phyloP scores from a whole-genome alignment of 345 rosid species.

The Anastatica hierochuntica region DNA sequence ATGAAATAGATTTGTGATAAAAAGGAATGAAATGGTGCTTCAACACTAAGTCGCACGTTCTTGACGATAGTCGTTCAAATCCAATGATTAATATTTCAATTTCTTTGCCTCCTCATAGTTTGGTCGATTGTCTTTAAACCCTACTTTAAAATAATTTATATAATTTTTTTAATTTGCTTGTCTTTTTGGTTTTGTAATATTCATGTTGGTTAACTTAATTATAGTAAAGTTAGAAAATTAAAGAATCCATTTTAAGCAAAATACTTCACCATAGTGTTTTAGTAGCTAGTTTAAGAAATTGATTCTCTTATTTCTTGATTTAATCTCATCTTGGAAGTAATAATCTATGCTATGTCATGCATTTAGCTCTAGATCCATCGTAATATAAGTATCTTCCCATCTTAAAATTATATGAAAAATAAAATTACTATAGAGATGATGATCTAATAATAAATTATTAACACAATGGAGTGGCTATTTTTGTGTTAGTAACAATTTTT shows the following conservation, averaged over 20 bases:
- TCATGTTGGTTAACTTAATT: background rate
- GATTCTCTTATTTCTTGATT: too few species aligned
- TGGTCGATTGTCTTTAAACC: conserved; percentile 6
- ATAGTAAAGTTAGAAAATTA: background rate
- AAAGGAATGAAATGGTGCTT: conserved; percentile 22
- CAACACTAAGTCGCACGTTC: conserved; percentile 30
- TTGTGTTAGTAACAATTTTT: too few species aligned
- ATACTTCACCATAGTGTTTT: too few species aligned
- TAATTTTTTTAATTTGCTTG: background rate
- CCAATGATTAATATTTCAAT: conserved; percentile 16
- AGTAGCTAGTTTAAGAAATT: too few species aligned
- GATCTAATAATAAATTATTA: too few species aligned
- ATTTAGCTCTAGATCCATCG: too few species aligned
- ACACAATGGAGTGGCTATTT: too few species aligned
- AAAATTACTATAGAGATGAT: too few species aligned
- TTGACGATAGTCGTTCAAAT: conserved; percentile 23
- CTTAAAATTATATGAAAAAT: too few species aligned
- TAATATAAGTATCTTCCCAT: too few species aligned
- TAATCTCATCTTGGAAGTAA: too few species aligned
- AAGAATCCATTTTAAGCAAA: background rate
- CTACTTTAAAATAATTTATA: background rate
- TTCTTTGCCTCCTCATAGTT: conserved; percentile 17
- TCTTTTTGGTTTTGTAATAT: background rate
- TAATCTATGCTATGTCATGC: too few species aligned
- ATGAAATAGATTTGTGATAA: background rate